phyloP scores from a whole-genome alignment of 805 yeast species.

The Zygosaccharomyces kombuchaensis region DNA sequence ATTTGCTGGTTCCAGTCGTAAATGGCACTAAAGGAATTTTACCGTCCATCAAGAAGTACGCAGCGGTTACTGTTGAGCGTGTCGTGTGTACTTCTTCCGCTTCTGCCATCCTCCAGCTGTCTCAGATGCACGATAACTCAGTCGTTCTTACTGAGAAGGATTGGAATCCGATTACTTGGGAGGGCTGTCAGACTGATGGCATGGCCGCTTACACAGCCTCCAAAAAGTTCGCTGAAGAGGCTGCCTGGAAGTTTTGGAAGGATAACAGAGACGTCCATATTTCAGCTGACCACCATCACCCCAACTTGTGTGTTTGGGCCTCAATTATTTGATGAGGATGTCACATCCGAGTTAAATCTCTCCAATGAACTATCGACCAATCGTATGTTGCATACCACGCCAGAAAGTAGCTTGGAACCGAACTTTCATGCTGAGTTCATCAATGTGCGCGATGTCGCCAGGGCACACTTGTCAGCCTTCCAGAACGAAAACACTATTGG shows the following conservation, averaged over 20 bases:
- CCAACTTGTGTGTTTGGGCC: constrained; percentile 50
- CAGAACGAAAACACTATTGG: constrained; percentile 31
- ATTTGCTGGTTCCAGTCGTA: constrained; percentile 53
- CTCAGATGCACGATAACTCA: constrained; percentile 22
- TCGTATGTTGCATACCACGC: not conserved
- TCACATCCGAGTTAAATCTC: constrained; percentile 33
- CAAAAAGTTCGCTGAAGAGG: constrained; percentile 50
- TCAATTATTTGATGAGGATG: constrained; percentile 40
- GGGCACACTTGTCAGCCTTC: constrained; percentile 47
- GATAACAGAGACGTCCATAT: constrained; percentile 28
- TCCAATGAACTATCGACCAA: constrained; percentile 16
- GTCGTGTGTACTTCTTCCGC: constrained; percentile 57
- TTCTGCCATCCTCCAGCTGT: constrained; percentile 42
- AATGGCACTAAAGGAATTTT: constrained; percentile 50
- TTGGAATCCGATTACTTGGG: constrained; percentile 5
- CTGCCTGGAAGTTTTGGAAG: constrained; percentile 48
- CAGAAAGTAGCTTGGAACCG: not conserved
- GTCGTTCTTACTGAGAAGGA: constrained; percentile 21
- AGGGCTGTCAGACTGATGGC: not conserved
- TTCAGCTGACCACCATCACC: constrained; percentile 38
- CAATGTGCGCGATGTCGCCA: constrained; percentile 56
- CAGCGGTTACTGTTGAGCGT: constrained; percentile 40
- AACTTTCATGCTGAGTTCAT: constrained; percentile 39
- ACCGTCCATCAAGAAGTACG: constrained; percentile 40
- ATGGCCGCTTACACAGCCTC: constrained; percentile 39